These are phyloP conservation scores for Aspergillus uvarum DNA, from an alignment of 2,329 filamentous ascomycete genomes.

Conservation along the genomic window DNA sequence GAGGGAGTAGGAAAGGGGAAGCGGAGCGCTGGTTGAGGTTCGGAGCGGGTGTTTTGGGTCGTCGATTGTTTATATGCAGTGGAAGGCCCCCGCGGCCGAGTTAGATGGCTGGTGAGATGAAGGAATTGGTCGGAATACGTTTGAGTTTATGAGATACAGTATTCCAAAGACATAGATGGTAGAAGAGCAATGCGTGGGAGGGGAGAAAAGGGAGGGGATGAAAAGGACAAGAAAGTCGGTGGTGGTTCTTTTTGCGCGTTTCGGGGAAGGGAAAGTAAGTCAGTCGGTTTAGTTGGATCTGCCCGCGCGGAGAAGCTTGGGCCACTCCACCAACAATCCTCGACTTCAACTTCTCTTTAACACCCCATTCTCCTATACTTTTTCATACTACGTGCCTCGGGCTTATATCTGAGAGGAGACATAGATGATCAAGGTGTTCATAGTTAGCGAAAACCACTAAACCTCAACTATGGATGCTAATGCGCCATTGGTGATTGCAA, in stretches of 20 bases:
- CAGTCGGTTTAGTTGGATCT: background rate
- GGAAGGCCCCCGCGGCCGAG: constrained; percentile 33
- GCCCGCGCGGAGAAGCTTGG: constrained; percentile 31
- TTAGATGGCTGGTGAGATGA: background rate
- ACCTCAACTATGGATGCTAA: too few relatives aligned
- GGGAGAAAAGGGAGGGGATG: background rate
- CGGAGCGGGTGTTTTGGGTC: constrained; percentile 21
- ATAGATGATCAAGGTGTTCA: too few relatives aligned
- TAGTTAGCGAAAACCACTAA: too few relatives aligned
- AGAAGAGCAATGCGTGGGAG: background rate
- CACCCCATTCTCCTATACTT: too few relatives aligned
- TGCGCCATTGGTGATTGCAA: too few relatives aligned
- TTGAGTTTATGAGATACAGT: too few relatives aligned
- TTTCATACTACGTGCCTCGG: too few relatives aligned
- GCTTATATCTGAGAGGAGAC: too few relatives aligned
- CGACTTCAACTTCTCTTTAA: background rate
- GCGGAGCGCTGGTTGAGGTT: background rate
- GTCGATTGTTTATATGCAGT: constrained; percentile 22
- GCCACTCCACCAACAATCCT: constrained; percentile 25
- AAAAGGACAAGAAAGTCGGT: background rate
- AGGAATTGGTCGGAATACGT: background rate
- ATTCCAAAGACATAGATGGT: background rate
- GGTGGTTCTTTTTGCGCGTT: constrained; percentile 18
- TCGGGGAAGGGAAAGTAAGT: constrained; percentile 4
- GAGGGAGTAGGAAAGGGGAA: constrained; percentile 8